Conservation (phyloP, 202 grass and related monocot species). For the Eragrostis tef region DNA sequence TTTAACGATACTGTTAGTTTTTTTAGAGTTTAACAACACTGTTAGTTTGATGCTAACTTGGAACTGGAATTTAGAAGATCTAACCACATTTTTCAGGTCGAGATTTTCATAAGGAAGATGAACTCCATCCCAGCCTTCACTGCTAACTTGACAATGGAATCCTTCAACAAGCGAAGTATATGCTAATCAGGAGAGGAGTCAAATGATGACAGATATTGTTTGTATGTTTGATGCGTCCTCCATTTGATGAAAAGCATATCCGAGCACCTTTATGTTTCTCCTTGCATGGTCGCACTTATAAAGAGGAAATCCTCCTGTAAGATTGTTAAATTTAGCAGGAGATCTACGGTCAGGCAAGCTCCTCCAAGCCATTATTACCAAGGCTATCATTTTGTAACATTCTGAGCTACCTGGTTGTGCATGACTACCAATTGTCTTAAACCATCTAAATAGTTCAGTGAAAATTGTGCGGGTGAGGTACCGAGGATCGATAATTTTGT, state of each 20-base stretch:
- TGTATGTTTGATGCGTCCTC: conserved; percentile 20
- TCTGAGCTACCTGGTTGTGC: not conserved
- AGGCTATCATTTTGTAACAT: not conserved
- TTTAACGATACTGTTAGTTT: too few species aligned
- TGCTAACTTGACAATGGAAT: conserved; percentile 93
- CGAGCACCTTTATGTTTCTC: conserved; percentile 4
- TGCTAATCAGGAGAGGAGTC: conserved; percentile 50
- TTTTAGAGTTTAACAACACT: too few species aligned
- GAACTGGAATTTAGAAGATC: conserved; percentile 38
- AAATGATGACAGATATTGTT: conserved; percentile 18
- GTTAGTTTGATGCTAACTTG: not conserved
- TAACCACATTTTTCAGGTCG: conserved; percentile 67
- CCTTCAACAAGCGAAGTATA: conserved; percentile 89
- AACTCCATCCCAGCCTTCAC: conserved; percentile 94
- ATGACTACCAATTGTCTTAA: not conserved
- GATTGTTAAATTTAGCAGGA: not conserved
- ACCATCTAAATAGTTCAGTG: not conserved
- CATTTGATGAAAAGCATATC: conserved; percentile 28
- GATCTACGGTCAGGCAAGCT: not conserved
- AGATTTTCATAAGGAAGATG: conserved; percentile 86
- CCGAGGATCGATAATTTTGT: not conserved
- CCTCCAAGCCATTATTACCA: not conserved
- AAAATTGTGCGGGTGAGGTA: conserved; percentile 8
- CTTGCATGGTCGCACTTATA: not conserved
- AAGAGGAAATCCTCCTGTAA: not conserved